phyloP scores from a whole-genome alignment of 495 filamentous ascomycete genomes.

The Apodospora peruviana region DNA sequence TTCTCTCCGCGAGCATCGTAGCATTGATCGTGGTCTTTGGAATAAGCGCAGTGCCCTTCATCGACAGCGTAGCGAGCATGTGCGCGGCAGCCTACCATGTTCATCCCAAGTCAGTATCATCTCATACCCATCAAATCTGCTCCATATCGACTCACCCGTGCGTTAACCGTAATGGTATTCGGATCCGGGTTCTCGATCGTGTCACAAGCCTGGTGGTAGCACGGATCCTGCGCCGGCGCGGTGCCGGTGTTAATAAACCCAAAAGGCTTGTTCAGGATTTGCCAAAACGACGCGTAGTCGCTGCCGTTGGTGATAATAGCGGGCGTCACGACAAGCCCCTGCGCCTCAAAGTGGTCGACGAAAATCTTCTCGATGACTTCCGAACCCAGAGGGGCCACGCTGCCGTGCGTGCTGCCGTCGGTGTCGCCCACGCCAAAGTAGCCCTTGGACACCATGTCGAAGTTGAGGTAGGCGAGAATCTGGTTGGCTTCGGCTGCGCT shows the following conservation, averaged over 20 bases:
- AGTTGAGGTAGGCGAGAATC: constrained; percentile 42
- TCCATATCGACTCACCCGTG: constrained; percentile 18
- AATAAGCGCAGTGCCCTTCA: constrained; percentile 32
- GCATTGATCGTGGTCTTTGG: constrained; percentile 25
- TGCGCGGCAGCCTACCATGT: constrained; percentile 29
- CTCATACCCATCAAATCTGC: neutral
- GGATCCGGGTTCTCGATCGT: constrained; percentile 33
- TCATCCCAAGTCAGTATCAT: neutral
- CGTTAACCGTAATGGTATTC: constrained; percentile 33
- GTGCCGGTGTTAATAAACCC: constrained; percentile 39
- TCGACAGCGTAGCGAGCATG: constrained; percentile 32
- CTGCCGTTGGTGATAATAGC: constrained; percentile 34
- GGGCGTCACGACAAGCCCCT: constrained; percentile 26
- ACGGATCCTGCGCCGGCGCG: constrained; percentile 34
- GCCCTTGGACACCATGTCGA: constrained; percentile 36
- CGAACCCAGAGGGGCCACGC: constrained; percentile 27
- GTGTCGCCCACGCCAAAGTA: constrained; percentile 39
- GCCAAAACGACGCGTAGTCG: constrained; percentile 40
- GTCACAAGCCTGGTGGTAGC: constrained; percentile 42
- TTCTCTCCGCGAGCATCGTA: constrained; percentile 3
- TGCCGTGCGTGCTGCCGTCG: constrained; percentile 30
- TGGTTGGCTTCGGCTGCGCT: constrained; percentile 26
- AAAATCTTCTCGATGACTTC: constrained; percentile 35
- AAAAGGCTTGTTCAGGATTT: constrained; percentile 41
- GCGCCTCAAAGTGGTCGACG: constrained; percentile 23